Base-by-base conservation (phyloP, 164 flowering plant genomes). In the Macadamia integrifolia region DNA sequence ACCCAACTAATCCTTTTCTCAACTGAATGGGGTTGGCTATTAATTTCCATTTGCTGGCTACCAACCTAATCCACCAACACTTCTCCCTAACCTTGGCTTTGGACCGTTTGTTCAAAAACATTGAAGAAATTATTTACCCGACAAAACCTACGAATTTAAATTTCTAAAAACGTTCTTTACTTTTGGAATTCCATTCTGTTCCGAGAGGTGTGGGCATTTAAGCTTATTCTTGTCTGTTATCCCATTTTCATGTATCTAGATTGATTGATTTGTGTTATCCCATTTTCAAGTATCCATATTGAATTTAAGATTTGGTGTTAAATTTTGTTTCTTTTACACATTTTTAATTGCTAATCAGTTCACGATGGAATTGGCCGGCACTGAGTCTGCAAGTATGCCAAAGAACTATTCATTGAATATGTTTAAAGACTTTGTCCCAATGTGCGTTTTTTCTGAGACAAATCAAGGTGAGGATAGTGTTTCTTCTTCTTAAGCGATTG, bases 341-440 rank as follows among this genome's bases (percentile, higher is more conserved):
- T 18, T 69, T 62, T 69, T 61, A 9, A 56, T 29, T 65, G 60
- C 3, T 44, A 52, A 61, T 50, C 83, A 87, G 89, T 88, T 84
- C 49, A 77, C 79, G 0, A 85, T 88, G 93, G 91, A 87, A 80
- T 82, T 84, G 87, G 77, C 77, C 72, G 80, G 82, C 50, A 23
- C 71, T 18, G 91, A 75, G 64, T 15, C 40, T 7, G 83, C 73
- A 43, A 76, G 80, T 63, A 61, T 67, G 58, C 93, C 91, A 0
- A 85, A 84, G 70, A 83, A 76, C 74, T 87, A 82, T 76, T 73
- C 89, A 3, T 60, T 88, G 75, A 87, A 88, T 70, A 87, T 87
- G 93, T 81, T 67, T 64, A 80, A 82, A 67, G 93, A 88, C 73
- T 75, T 88, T 68, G 86, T 87, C 67, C 93, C 93, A 0, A 86